Evolutionary conservation across 805 yeast genomes (phyloP).

Genomic region (Danielia oregonensis): DNA sequence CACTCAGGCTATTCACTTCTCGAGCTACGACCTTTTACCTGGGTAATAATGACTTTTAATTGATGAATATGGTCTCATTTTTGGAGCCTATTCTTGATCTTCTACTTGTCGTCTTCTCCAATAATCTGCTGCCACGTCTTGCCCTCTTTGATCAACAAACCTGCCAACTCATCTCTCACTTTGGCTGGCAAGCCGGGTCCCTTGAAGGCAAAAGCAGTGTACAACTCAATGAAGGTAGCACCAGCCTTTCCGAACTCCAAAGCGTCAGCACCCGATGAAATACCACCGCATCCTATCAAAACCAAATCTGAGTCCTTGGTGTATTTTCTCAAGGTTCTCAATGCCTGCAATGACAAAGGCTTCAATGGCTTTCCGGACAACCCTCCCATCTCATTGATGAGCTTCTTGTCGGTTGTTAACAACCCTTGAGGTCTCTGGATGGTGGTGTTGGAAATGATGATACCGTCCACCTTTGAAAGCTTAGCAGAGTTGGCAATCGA

Average conservation of each 20-base stretch:
- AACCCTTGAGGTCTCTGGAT: slow-evolving; percentile 70
- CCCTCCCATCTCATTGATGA: slow-evolving; percentile 72
- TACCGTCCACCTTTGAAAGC: slow-evolving; percentile 79
- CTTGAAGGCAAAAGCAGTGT: slow-evolving; percentile 86
- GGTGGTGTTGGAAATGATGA: slow-evolving; percentile 89
- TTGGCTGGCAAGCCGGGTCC: slow-evolving; percentile 78
- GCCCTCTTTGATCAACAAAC: slow-evolving; percentile 62
- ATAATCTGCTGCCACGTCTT: slow-evolving; percentile 81
- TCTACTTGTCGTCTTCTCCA: slow-evolving; percentile 50
- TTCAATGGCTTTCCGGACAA: slow-evolving; percentile 91
- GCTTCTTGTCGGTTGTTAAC: slow-evolving; percentile 40
- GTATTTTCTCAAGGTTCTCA: slow-evolving; percentile 66
- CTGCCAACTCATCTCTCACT: slow-evolving; percentile 38
- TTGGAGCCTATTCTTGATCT: not conserved
- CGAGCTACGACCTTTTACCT: no score
- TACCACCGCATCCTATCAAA: slow-evolving; percentile 93
- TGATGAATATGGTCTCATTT: no score
- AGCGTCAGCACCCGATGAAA: slow-evolving; percentile 81
- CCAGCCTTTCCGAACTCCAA: slow-evolving; percentile 91
- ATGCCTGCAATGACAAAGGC: slow-evolving; percentile 69
- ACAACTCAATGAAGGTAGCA: slow-evolving; percentile 82
- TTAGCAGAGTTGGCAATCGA: slow-evolving; percentile 82
- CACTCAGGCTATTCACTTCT: no score
- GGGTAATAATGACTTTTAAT: no score
- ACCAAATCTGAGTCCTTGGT: slow-evolving; percentile 72